A percentile compares a stretch with the other conserved stretches of the same genome.
These are phyloP conservation scores for Calocera viscosa DNA, from an alignment of 768 basidiomycete genomes.

Conservation along the genomic window DNA sequence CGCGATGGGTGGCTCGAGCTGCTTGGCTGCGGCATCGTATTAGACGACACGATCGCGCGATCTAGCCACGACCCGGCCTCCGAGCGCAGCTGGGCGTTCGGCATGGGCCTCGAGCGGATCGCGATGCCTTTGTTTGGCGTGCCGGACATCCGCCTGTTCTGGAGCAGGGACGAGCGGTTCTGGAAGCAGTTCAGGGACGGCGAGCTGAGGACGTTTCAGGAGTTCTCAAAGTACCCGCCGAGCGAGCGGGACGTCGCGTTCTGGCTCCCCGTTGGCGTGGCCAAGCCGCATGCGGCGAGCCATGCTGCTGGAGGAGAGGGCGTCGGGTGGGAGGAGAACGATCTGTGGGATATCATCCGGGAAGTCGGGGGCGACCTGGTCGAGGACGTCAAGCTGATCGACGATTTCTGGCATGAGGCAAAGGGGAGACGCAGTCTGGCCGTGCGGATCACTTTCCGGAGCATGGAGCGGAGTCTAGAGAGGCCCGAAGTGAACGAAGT, in stretches of 20 bases:
- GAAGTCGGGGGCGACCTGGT: slow-evolving; percentile 86
- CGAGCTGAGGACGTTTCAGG: slow-evolving; percentile 67
- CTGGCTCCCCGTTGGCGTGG: slow-evolving; percentile 47
- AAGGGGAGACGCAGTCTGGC: slow-evolving; percentile 66
- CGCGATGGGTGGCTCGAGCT: slow-evolving; percentile 96
- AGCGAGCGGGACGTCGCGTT: slow-evolving; percentile 94
- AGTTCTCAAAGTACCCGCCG: slow-evolving; percentile 85
- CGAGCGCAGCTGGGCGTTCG: slow-evolving; percentile 93
- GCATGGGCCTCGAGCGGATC: slow-evolving; percentile 90
- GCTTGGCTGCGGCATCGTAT: slow-evolving; percentile 82
- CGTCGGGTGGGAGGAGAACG: slow-evolving; percentile 69
- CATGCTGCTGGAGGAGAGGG: slow-evolving; percentile 18
- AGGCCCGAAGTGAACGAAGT: neutral
- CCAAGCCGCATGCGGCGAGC: slow-evolving; percentile 19
- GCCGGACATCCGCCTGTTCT: slow-evolving; percentile 96
- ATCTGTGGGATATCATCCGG: slow-evolving; percentile 89
- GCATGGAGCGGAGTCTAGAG: slow-evolving; percentile 73
- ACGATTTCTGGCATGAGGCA: slow-evolving; percentile 82
- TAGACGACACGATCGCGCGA: slow-evolving; percentile 74
- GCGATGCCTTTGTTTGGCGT: slow-evolving; percentile 96
- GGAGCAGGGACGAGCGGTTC: slow-evolving; percentile 84
- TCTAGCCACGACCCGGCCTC: slow-evolving; percentile 42
- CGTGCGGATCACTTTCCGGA: slow-evolving; percentile 86
- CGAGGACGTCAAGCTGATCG: slow-evolving; percentile 85
- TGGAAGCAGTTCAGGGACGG: slow-evolving; percentile 69